Evolutionary conservation across 495 filamentous ascomycete genomes (phyloP).

Genomic region (Xanthoparmelia taractica): DNA sequence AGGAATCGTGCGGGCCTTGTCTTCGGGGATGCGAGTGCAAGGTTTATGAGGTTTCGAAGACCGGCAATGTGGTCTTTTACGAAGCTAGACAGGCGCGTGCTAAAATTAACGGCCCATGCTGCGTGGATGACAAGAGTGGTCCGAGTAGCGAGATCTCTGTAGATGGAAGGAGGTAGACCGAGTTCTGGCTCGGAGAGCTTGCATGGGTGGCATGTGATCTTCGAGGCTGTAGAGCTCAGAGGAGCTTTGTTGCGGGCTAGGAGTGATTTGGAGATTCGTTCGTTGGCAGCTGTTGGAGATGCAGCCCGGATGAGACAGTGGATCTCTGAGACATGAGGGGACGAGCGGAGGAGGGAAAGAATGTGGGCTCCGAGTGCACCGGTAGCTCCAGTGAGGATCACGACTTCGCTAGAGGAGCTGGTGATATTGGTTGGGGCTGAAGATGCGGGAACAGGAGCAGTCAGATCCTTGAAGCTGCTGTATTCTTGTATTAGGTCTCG

Average conservation of each 20-base stretch:
- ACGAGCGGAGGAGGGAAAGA: slow-evolving; percentile 37
- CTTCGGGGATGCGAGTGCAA: slow-evolving; percentile 38
- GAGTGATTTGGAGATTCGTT: slow-evolving; percentile 45
- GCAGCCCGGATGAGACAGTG: slow-evolving; percentile 52
- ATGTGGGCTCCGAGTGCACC: slow-evolving; percentile 55
- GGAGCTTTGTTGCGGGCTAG: slow-evolving; percentile 23
- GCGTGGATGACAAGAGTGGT: slow-evolving; percentile 51
- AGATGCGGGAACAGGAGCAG: not conserved
- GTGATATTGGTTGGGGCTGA: not conserved
- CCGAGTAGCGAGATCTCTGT: slow-evolving; percentile 34
- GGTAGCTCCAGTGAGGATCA: slow-evolving; percentile 52
- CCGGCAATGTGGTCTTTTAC: slow-evolving; percentile 48
- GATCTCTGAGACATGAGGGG: slow-evolving; percentile 34
- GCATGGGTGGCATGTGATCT: slow-evolving; percentile 28
- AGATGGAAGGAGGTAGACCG: slow-evolving; percentile 36
- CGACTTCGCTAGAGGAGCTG: slow-evolving; percentile 16
- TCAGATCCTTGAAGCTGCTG: slow-evolving; percentile 23
- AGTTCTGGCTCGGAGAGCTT: slow-evolving; percentile 35
- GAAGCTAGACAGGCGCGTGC: slow-evolving; percentile 51
- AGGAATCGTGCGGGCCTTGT: slow-evolving; percentile 35
- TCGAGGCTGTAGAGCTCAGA: slow-evolving; percentile 19
- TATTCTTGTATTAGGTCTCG: slow-evolving; percentile 33
- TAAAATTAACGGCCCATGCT: slow-evolving; percentile 72
- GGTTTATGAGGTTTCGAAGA: slow-evolving; percentile 46
- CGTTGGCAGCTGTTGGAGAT: slow-evolving; percentile 37